These are phyloP conservation scores for Fusarium avenaceum DNA, from an alignment of 2,329 filamentous ascomycete species.

Conservation along the genomic window DNA sequence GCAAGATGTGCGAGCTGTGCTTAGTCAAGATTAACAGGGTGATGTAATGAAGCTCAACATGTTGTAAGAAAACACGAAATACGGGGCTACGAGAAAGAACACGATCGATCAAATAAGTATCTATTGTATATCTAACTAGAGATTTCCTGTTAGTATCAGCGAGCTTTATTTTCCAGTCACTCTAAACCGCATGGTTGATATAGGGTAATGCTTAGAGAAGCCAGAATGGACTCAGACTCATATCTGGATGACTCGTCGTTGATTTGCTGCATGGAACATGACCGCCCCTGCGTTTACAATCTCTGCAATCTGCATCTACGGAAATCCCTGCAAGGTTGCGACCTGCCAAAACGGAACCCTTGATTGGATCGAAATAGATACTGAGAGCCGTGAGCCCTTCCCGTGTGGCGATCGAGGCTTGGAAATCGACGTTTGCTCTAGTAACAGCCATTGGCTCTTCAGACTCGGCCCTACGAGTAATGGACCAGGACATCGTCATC, in stretches of 20 bases:
- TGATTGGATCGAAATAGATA: conserved; percentile 9
- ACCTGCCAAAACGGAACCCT: conserved; percentile 4
- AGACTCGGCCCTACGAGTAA: conserved; percentile 31
- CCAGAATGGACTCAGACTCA: not conserved
- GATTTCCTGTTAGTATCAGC: not conserved
- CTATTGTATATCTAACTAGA: not conserved
- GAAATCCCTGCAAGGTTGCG: not conserved
- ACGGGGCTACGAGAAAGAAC: not conserved
- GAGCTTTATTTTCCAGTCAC: not conserved
- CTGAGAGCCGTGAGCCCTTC: conserved; percentile 2
- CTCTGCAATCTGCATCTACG: conserved; percentile 2
- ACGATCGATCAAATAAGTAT: not conserved
- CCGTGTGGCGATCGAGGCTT: conserved; percentile 29
- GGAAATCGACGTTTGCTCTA: conserved; percentile 1
- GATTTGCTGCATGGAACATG: conserved; percentile 1
- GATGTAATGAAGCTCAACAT: conserved; percentile 5
- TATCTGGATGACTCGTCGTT: not conserved
- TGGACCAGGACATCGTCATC: conserved; percentile 33
- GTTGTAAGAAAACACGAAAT: not conserved
- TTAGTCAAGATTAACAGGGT: conserved; percentile 31
- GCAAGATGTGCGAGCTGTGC: conserved; percentile 13
- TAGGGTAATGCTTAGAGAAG: conserved; percentile 17
- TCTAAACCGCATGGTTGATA: not conserved
- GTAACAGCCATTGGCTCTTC: conserved; percentile 19
- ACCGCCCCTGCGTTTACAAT: conserved; percentile 8